Percentiles rank a stretch among this genome's conserved stretches.
Conservation (phyloP, 2,329 filamentous ascomycete genomes). For the Fusarium fracticaudum region DNA sequence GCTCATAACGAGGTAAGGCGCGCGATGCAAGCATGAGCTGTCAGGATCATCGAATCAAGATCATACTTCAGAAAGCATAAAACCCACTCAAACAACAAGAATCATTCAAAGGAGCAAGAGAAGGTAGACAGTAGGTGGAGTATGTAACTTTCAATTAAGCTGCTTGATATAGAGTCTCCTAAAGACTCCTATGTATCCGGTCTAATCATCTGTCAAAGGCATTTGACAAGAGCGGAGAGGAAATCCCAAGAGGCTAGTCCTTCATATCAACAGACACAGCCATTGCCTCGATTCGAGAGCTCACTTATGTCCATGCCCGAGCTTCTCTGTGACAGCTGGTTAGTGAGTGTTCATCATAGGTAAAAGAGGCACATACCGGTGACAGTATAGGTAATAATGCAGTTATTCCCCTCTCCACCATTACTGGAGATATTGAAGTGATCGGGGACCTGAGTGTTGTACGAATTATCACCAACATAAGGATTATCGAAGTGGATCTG, state of each 20-base stretch:
- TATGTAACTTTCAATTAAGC: too few relatives aligned
- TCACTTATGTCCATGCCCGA: neutral
- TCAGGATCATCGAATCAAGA: accelerated
- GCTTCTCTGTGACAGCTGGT: neutral
- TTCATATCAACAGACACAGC: neutral
- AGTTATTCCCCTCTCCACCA: neutral
- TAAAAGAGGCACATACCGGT: neutral
- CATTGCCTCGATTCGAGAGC: too few relatives aligned
- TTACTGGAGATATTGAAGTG: neutral
- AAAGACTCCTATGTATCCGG: accelerated
- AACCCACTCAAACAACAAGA: neutral
- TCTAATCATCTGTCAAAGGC: accelerated
- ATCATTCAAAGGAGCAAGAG: too few relatives aligned
- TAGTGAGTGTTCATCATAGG: accelerated
- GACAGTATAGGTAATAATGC: neutral
- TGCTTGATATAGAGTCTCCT: neutral
- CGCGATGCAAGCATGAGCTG: neutral
- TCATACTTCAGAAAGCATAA: neutral
- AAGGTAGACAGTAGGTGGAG: neutral
- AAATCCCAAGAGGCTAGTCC: neutral
- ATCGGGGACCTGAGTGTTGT: neutral
- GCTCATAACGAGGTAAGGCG: accelerated
- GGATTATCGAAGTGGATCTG: neutral
- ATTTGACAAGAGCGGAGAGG: accelerated
- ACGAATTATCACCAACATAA: neutral